phyloP scores from a whole-genome alignment of 2,329 filamentous ascomycete genomes.

The Chrysoporthe puriensis region DNA sequence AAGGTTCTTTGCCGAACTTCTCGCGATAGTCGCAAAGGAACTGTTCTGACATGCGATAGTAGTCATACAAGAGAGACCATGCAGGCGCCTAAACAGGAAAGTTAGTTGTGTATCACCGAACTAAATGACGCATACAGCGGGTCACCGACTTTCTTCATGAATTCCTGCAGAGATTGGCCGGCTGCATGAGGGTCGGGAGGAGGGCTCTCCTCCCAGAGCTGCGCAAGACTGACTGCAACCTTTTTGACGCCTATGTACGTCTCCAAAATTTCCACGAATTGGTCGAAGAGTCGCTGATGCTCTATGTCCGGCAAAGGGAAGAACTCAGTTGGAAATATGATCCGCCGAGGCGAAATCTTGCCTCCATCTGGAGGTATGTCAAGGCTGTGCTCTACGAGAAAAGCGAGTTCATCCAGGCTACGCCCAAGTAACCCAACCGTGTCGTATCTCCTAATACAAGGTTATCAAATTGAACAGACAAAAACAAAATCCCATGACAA shows the following conservation, averaged over 20 bases:
- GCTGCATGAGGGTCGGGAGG: constrained; percentile 1
- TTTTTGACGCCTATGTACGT: neutral
- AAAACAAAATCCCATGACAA: no score
- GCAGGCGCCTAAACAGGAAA: constrained; percentile 17
- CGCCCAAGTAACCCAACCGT: constrained; percentile 22
- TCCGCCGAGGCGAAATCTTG: neutral
- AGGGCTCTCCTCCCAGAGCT: constrained; percentile 18
- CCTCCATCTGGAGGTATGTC: neutral
- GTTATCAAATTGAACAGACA: neutral
- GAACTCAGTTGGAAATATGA: constrained; percentile 24
- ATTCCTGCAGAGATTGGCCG: constrained; percentile 12
- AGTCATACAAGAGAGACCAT: constrained; percentile 25
- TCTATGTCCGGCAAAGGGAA: constrained; percentile 15
- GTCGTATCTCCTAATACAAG: constrained; percentile 21
- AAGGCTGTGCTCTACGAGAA: constrained; percentile 21
- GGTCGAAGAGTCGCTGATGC: constrained; percentile 20
- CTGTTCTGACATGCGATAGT: constrained; percentile 6
- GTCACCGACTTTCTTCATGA: constrained; percentile 19
- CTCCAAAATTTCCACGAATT: constrained; percentile 23
- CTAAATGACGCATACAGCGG: neutral
- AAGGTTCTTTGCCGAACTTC: constrained; percentile 16
- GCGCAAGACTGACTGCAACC: constrained; percentile 11
- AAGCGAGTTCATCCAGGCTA: constrained; percentile 15
- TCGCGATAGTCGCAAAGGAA: constrained; percentile 22
- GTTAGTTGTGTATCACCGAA: neutral